Conservation (phyloP, 257 asterid species). For the Echites panduratus region DNA sequence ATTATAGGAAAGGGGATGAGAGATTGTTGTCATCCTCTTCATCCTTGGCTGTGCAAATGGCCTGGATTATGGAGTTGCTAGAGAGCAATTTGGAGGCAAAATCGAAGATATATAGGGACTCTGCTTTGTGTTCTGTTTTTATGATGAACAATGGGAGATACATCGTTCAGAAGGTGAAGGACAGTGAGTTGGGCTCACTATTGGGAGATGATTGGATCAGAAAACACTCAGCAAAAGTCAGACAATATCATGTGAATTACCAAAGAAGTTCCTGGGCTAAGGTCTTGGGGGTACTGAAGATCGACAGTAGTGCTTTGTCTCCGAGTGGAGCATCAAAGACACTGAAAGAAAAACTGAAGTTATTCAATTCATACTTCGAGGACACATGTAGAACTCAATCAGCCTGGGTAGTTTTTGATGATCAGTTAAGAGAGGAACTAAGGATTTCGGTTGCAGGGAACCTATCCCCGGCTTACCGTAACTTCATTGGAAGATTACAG, state of each 20-base stretch:
- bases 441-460: constrained; percentile 52
- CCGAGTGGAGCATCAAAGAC: constrained; percentile 55
- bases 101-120: constrained; percentile 68
- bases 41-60: constrained; percentile 63
- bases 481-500: constrained; percentile 57
- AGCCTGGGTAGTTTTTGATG: constrained; percentile 77
- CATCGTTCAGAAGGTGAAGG: constrained; percentile 80
- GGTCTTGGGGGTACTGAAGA: constrained; percentile 65
- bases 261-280: constrained; percentile 92
- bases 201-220: constrained; percentile 88
- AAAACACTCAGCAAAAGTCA: constrained; percentile 69
- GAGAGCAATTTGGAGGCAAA: constrained; percentile 93
- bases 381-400: constrained; percentile 64
- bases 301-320: constrained; percentile 46
- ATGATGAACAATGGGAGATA: constrained; percentile 91
- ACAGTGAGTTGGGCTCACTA: constrained; percentile 65
- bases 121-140: constrained; percentile 68
- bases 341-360: constrained; percentile 70
- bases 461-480: constrained; percentile 57
- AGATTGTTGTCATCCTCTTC: constrained; percentile 49
- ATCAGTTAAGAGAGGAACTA: constrained; percentile 66
- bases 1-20: constrained; percentile 57
- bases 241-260: constrained; percentile 74
- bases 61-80: constrained; percentile 86
- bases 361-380: constrained; percentile 70